Evolutionary conservation across 129 eudicot genomes (phyloP), one percentile per base, ranked within the genome.

Genomic region (Daucus carota): DNA sequence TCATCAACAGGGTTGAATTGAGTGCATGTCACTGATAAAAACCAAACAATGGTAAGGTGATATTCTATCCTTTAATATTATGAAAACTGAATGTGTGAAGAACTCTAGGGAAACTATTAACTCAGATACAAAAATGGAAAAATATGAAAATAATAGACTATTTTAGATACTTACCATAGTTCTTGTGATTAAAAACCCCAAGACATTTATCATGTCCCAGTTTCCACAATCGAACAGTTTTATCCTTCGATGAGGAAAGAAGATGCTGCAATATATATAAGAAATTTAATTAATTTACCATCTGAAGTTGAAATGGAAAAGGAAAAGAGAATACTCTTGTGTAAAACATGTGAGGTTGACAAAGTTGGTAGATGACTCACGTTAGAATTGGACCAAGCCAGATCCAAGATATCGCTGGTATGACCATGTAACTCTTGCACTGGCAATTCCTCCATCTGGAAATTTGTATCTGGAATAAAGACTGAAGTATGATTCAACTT

Each of bases 161-260:
- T n/a, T 46, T 72, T 11, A 8, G 34, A 14, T 34, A 50, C 75
- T 83, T 57, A 92, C 98, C 98, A 68, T 85, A 92, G 67, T 92
- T 83, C 36, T 73, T 86, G 70, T 92, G 98, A 31, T 65, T 74
- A 78, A 86, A 92, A 72, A 88, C 93, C 33, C 81, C 80, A 45
- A 90, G 83, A 76, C 94, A 92, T 54, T 82, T 45, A 13, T 82
- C 72, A 3, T 70, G 83, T 52, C 92, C 96, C 29, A 88, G 76
- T 80, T 90, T 76, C 98, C 98, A 92, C 57, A 88, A 48, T 5
- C 98, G 84, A 77, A 92, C 96, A 14, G 96, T 90, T 81, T 86
- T 82, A 80, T 92, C 98, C 78, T 57, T 88, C 4, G 98, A 92
- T 40, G 98, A 86, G 14, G 96, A 88, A 50, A 92, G 79, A 85